Conservation (phyloP, 2,329 filamentous ascomycete genomes). For the Uncinocarpus reesii region DNA sequence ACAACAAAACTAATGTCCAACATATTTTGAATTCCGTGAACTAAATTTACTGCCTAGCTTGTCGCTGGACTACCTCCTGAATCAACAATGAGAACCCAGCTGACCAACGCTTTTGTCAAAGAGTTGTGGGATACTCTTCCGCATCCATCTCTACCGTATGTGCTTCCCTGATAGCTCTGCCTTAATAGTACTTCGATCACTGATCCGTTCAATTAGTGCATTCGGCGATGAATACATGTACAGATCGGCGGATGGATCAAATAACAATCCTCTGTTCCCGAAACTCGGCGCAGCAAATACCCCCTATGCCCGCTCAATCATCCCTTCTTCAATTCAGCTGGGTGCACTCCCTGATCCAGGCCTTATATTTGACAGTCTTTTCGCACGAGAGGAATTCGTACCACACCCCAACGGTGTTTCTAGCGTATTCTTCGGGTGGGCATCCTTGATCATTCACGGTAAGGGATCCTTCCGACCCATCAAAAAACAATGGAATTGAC, state of each 20-base stretch:
- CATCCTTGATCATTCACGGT: constrained; percentile 45
- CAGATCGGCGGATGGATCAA: constrained; percentile 25
- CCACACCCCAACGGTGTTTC: constrained; percentile 39
- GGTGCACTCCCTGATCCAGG: constrained; percentile 23
- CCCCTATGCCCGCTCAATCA: constrained; percentile 23
- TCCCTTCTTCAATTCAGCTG: constrained; percentile 14
- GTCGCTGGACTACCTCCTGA: constrained; percentile 54
- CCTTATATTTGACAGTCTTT: constrained; percentile 30
- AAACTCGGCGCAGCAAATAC: constrained; percentile 22
- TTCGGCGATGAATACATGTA: constrained; percentile 27
- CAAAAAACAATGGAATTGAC: neutral
- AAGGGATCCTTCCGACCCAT: constrained; percentile 3
- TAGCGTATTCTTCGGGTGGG: constrained; percentile 41
- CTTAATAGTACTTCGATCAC: too few relatives aligned
- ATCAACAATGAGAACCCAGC: constrained; percentile 50
- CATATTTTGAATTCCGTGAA: neutral
- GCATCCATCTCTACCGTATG: constrained; percentile 60
- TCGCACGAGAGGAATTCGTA: constrained; percentile 37
- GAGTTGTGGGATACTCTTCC: constrained; percentile 62
- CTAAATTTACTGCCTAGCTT: constrained; percentile 35
- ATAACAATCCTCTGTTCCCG: constrained; percentile 21
- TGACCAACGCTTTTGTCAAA: constrained; percentile 59
- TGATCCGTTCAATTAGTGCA: constrained; percentile 22
- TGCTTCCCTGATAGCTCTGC: constrained; percentile 19
- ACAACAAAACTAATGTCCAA: too few relatives aligned